Evolutionary conservation across 1,139 yeast species (phyloP), one percentile per base, ranked within the genome.

Genomic region (Pichia sp.): DNA sequence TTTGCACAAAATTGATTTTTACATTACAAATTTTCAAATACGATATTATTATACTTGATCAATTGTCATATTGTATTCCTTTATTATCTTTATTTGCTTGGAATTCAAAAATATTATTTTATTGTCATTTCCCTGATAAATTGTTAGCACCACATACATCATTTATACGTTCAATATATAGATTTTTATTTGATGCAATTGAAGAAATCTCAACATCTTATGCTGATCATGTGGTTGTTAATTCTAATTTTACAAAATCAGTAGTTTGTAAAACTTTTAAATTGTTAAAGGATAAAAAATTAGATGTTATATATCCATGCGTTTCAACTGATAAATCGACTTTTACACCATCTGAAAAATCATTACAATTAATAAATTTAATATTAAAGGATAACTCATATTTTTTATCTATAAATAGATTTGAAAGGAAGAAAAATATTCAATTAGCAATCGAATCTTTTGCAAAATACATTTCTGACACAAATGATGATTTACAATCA

Each of bases 91-190:
- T 71, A 21, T 72, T 78, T 55, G 68, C 72, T 45, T 25, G 39
- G 10, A 25, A 38, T 2, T 59, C 74, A 5, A 66, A 71, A 41
- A 70, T 85, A 5, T 62, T 91, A 39, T 91, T 91, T 59, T 91
- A 91, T 61, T 89, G 98, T 54, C 99, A 91, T 64, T 91, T 91
- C 62, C 98, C 99, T 0, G 99, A 91, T 61, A 85, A 85, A 57
- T 66, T 83, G 36, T 64, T 91, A 38, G 80, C 96, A 0, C 68
- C 69, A 21, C 79, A 81, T 38, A 65, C 70, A 1, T 69, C 81
- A 4, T 35, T 71, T 1, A 30, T 83, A 13, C 82, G 87, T 52
- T 66, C 65, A 45, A 41, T 84, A 1, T 91, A 91, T 61, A 69
- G 99, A 47, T 44, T 74, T 5, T 94, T 96, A 0, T 91, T 91